Evolutionary conservation across 768 basidiomycete genomes (phyloP).

Genomic region (Trametes coccinea): DNA sequence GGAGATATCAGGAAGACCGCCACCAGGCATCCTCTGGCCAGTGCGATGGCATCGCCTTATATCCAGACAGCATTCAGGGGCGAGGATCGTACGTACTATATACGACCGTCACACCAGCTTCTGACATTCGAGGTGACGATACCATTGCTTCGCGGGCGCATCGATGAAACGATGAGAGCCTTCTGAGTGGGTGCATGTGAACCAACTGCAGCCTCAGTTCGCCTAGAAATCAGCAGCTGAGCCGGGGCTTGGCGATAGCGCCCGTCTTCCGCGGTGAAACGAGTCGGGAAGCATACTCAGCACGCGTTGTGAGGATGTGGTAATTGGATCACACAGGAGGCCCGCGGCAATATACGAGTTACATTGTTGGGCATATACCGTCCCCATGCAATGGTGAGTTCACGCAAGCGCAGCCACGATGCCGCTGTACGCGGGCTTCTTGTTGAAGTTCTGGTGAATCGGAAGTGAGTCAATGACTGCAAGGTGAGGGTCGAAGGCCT

Average conservation of each 20-base stretch:
- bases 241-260: no score
- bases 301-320: no score
- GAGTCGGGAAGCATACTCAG: no score
- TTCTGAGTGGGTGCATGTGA: background rate
- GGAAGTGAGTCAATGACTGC: background rate
- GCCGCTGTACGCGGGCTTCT: conserved; percentile 33
- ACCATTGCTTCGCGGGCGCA: background rate
- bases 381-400: background rate
- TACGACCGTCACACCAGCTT: no score
- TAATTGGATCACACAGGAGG: no score
- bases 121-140: no score
- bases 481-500: background rate
- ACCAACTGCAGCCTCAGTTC: background rate
- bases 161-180: background rate
- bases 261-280: no score
- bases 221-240: background rate
- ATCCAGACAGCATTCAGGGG: background rate
- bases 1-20: background rate
- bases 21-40: background rate
- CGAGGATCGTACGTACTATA: no score
- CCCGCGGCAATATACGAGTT: no score
- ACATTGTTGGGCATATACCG: no score
- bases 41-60: background rate
- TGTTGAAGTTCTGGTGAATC: conserved; percentile 18
- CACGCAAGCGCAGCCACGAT: conserved; percentile 26